These are phyloP conservation scores for Nyssa sinensis DNA, from an alignment of 148 eudicot genomes.

Conservation along the genomic window DNA sequence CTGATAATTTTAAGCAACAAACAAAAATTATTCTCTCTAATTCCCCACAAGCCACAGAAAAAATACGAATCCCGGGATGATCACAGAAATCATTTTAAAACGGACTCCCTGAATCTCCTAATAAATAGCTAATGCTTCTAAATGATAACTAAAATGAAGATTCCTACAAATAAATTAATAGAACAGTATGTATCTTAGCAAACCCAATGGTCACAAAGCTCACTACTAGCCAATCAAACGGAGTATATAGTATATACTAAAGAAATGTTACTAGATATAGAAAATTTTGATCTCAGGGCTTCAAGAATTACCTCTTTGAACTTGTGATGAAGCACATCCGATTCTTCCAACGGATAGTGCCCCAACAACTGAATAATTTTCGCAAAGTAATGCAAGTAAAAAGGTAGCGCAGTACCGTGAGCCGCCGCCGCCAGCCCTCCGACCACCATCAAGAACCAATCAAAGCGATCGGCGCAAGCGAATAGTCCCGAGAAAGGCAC, in stretches of 20 bases:
- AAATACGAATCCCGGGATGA: not conserved
- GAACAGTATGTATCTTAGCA: not conserved
- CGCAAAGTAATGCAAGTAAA: slow-evolving; percentile 89
- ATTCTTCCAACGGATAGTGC: not conserved
- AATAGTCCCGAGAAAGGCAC: slow-evolving; percentile 49
- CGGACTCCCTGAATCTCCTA: not conserved
- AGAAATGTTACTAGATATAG: not conserved
- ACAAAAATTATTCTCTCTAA: not conserved
- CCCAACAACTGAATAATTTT: slow-evolving; percentile 60
- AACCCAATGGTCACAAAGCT: not conserved
- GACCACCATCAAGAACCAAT: slow-evolving; percentile 48
- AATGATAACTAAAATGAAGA: not conserved
- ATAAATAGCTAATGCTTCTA: not conserved
- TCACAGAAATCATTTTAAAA: not conserved
- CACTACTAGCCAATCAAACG: not conserved
- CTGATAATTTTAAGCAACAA: not conserved
- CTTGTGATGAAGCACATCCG: slow-evolving; percentile 36
- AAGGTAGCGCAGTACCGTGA: slow-evolving; percentile 86
- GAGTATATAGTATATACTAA: not conserved
- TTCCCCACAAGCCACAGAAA: not conserved
- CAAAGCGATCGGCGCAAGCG: slow-evolving; percentile 51
- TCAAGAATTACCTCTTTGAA: slow-evolving; percentile 55
- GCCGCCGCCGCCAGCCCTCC: slow-evolving; percentile 63
- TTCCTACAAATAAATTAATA: not conserved
- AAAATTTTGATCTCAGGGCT: not conserved